These are phyloP conservation scores for Globisporangium nodosum DNA, from an alignment of 352 stramenopile species.

Conservation along the genomic window DNA sequence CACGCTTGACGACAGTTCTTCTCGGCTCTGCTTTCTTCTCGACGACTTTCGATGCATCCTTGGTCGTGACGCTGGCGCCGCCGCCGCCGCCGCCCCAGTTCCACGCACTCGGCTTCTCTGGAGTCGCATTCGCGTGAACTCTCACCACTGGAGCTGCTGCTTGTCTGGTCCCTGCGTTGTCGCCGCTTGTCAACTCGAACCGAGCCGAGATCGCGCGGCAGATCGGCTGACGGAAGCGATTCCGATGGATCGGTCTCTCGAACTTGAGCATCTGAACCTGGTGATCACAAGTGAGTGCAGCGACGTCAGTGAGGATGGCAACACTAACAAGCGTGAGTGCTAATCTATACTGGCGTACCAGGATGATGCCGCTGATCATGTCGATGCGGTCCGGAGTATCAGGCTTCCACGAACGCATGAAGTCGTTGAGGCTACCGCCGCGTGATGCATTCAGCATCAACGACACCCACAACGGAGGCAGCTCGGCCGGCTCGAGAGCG, in stretches of 20 bases:
- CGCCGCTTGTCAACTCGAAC: background rate
- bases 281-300: conserved; percentile 4
- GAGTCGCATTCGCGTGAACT: background rate
- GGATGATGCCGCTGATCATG: conserved; percentile 38
- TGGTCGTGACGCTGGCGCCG: background rate
- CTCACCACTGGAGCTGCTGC: background rate
- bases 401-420: conserved; percentile 14
- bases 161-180: background rate
- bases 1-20: background rate
- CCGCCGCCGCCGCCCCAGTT: conserved; percentile 8
- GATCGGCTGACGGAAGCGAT: conserved; percentile 42
- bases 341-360: conserved; percentile 19
- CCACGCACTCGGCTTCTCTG: conserved; percentile 8
- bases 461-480: conserved; percentile 19
- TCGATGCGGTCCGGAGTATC: conserved; percentile 20
- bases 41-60: background rate
- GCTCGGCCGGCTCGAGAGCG: conserved; percentile 18
- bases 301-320: background rate
- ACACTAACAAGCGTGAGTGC: no score
- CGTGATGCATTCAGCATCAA: background rate
- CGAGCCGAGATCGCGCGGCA: conserved; percentile 22
- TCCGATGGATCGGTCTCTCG: conserved; percentile 55
- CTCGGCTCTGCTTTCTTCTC: background rate
- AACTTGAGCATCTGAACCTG: conserved; percentile 42
- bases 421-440: conserved; percentile 14